Conservation (phyloP, 2,329 filamentous ascomycete species). For the Penicillium sp. region DNA sequence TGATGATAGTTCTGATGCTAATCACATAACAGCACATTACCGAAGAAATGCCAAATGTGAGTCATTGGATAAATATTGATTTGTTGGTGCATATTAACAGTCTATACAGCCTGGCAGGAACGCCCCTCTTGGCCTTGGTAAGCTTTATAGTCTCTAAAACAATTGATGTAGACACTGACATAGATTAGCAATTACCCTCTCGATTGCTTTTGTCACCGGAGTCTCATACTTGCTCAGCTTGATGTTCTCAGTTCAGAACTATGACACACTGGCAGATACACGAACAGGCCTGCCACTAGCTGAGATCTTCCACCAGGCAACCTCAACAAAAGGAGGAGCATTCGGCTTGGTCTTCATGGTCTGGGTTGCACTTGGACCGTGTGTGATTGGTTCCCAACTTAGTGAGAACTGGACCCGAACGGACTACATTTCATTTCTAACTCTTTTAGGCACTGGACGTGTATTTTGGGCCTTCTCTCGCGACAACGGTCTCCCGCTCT, state of each 20-base stretch:
- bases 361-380: conserved; percentile 35
- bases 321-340: conserved; percentile 52
- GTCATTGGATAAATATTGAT: conserved; percentile 12
- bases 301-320: conserved; percentile 63
- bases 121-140: conserved; percentile 34
- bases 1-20: background rate
- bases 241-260: conserved; percentile 55
- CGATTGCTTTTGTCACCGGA: conserved; percentile 53
- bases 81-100: background rate
- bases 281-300: conserved; percentile 60
- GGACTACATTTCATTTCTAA: background rate
- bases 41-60: conserved; percentile 54
- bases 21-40: conserved; percentile 44
- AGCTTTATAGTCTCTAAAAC: background rate
- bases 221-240: conserved; percentile 53
- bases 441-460: conserved; percentile 48
- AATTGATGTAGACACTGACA: conserved; percentile 6
- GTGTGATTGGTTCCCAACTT: conserved; percentile 35
- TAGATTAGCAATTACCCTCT: conserved; percentile 44
- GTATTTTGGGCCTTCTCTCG: conserved; percentile 62
- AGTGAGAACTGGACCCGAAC: conserved; percentile 14
- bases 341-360: conserved; percentile 51
- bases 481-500: conserved; percentile 47
- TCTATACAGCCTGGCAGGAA: conserved; percentile 30
- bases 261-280: conserved; percentile 41